Evolutionary conservation across 208 protist species (phyloP), one percentile per base, ranked within the genome.

Genomic region (Strigomonas culicis): DNA sequence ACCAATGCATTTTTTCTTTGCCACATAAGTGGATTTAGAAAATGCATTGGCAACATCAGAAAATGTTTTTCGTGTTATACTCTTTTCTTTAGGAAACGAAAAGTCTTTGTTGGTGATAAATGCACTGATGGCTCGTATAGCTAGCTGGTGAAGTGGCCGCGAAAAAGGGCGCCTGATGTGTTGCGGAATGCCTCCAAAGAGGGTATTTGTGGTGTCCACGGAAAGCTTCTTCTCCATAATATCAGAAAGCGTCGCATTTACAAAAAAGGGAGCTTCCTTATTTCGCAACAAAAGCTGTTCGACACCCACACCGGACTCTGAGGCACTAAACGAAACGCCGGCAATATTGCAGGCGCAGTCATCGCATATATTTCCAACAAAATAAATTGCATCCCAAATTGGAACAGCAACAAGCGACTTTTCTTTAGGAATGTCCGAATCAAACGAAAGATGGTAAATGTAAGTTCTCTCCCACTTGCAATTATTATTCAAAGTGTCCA

Each of bases 41-140:
- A 94, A 89, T 30, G 67, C 66, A 52, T 86, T 70, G 1, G 85
- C 85, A 2, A 78, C 80, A 11, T 80, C 78, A 21, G 75, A 72
- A 75, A 92, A 85, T 27, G 66, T 77, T 68, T 77, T 77, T 2
- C 77, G 77, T 25, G 77, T 92, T 43, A 94, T 58, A 28, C 31
- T 46, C 7, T 19, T 60, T 19, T 44, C 11, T 8, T 19, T 21
- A 39, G 10, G 25, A 46, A 36, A 24, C 17, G 6, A 7, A 27
- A 22, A 7, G 6, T 6, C 8, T 6, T 6, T 41, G 13, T 17
- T 41, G 6, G 6, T 41, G 36, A 6, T 41, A 13, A 13, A 78
- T 25, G 80, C 22, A 21, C 79, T 74, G 4, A 88, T 32, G 7
- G 76, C 60, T 19, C 72, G 67, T 36, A 66, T 56, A 22, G 72